Evolutionary conservation across 2,329 filamentous ascomycete genomes (phyloP).

Genomic region (Aspergillus carbonarius): DNA sequence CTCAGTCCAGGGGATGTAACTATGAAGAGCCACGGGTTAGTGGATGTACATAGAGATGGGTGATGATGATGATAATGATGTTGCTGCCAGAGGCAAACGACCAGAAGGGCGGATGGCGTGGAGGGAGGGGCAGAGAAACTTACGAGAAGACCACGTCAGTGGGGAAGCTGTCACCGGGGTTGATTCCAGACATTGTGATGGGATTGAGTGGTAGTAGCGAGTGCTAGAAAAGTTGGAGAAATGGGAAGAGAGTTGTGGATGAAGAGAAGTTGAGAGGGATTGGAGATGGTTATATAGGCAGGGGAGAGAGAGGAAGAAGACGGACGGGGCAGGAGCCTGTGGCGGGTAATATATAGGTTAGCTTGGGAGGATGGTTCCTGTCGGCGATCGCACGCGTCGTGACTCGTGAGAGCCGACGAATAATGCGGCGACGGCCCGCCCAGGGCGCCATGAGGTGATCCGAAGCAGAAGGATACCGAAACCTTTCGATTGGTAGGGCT

Average conservation of each 20-base stretch:
- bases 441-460: conserved; percentile 32
- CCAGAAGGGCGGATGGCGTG: background rate
- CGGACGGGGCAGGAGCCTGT: conserved; percentile 14
- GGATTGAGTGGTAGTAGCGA: conserved; percentile 11
- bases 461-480: conserved; percentile 40
- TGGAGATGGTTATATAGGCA: conserved; percentile 18
- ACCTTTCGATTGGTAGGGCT: conserved; percentile 30
- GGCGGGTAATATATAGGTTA: conserved; percentile 22
- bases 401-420: conserved; percentile 9
- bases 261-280: conserved; percentile 11
- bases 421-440: conserved; percentile 14
- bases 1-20: conserved; percentile 73
- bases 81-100: background rate
- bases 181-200: conserved; percentile 63
- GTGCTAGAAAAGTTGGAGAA: conserved; percentile 1
- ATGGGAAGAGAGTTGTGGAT: conserved; percentile 10
- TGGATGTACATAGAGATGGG: background rate
- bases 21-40: conserved; percentile 29
- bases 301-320: conserved; percentile 7
- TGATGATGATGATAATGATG: background rate
- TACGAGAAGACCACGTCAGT: conserved; percentile 74
- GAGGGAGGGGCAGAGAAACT: conserved; percentile 28
- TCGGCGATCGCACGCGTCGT: conserved; percentile 12
- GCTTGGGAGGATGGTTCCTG: conserved; percentile 11
- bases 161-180: conserved; percentile 82